Evolutionary conservation across 23 red algal species (phyloP).

Genomic region (Cyanidium caldarium): DNA sequence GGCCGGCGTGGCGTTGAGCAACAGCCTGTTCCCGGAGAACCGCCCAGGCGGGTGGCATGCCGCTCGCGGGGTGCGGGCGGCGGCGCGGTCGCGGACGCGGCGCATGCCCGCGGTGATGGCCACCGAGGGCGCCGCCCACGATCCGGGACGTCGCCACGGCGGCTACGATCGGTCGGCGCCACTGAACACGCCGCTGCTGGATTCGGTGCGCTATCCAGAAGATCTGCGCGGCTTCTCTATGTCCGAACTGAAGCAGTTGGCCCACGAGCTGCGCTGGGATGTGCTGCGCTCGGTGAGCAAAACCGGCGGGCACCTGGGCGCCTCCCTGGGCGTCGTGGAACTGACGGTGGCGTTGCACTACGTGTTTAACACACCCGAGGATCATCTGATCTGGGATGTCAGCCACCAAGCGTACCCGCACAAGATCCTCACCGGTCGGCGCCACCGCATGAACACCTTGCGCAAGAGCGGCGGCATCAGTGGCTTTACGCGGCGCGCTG

Average conservation of each 20-base stretch:
- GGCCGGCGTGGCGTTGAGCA: no score
- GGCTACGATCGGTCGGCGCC: conserved; percentile 3
- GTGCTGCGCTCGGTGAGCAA: conserved; percentile 45
- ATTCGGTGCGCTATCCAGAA: conserved; percentile 28
- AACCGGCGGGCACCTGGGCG: conserved; percentile 89
- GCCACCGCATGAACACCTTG: conserved; percentile 62
- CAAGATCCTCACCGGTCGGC: conserved; percentile 96
- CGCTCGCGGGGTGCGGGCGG: no score
- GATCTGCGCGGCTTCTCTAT: conserved; percentile 37
- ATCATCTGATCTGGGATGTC: conserved; percentile 94
- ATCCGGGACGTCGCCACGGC: no score
- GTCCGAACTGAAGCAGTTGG: conserved; percentile 35
- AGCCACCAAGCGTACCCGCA: conserved; percentile 89
- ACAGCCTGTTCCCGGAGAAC: no score
- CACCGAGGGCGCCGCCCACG: no score
- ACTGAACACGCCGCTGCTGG: conserved; percentile 58
- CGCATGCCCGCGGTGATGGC: no score
- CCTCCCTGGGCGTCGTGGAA: conserved; percentile 84
- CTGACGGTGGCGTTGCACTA: conserved; percentile 87
- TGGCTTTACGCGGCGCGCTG: conserved; percentile 83
- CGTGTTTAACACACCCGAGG: conserved; percentile 85
- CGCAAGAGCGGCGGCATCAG: conserved; percentile 68
- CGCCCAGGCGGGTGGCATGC: no score
- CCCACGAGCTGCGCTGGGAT: conserved; percentile 85
- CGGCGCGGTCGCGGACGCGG: no score